Base-by-base conservation (phyloP, 2,329 filamentous ascomycete genomes). In the Colletotrichum scovillei region DNA sequence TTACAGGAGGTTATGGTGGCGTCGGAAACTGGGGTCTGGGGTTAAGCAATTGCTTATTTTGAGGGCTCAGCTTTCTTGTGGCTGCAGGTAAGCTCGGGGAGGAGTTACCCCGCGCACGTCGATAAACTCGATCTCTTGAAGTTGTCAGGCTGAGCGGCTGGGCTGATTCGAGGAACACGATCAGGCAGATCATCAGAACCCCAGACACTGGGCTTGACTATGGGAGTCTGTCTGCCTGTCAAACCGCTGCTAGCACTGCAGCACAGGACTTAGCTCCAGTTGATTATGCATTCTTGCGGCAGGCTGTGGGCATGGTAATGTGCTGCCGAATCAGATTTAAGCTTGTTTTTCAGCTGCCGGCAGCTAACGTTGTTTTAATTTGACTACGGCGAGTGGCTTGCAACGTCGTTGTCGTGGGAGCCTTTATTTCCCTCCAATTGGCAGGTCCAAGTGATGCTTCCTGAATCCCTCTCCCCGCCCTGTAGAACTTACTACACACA, bases 11-110 rank as follows among this genome's bases (percentile, higher is more conserved):
- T 52, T 42, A 46, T 30, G 28, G 56, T 70, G 62, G 68, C 68
- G 62, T 67, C 46, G 19, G 5, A 1, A 32, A 28, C 68, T 2
- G 22, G 68, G 68, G 30, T 56, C 68, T 5, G n/a, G 62, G 56
- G 56, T 67, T 24, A n/a, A 60, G 22, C 16, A 24, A 22, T 67
- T 70, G 30, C 68, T 70, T 70, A 32, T 62, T 67, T 14, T 28
- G 55, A n/a, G 12, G 8, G 16, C 26, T 70, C 35, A 70, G 22
- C 53, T 56, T 49, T 46, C 12, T 35, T 14, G 42, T 49, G 8
- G 35, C 55, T 46, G 55, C 62, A 53, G 55, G 68, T 67, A 67
- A 70, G 59, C 68, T 60, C 63, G 62, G 62, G 66, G 46, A 42
- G 49, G 26, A 56, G 32, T 71, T 32, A 46, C 46, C 46, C 68